Base-by-base conservation (phyloP, 2,329 filamentous ascomycete species). In the Seiridium cupressi region DNA sequence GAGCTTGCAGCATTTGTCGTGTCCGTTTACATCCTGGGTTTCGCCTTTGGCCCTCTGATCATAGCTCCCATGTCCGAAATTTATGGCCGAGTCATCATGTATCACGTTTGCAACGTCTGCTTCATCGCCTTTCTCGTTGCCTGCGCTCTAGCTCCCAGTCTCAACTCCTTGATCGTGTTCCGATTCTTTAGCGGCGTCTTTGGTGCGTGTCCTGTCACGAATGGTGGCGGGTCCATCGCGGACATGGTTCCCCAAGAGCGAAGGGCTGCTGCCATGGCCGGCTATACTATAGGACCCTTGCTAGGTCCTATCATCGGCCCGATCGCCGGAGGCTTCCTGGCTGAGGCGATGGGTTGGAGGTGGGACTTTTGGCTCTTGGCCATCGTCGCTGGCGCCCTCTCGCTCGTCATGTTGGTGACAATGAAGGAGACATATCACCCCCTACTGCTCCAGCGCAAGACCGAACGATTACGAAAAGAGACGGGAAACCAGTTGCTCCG, bases 141-240 rank as follows among this genome's bases (percentile, higher is more conserved):
- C 10, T 82, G 82, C 67, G 84, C 84, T 0, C 69, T 83, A 32
- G 78, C 82, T 1, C 79, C 79, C 0, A 77, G 74, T n/a, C 32
- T 84, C n/a, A 74, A 72, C 18, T 70, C 79, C 55, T 76, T 89
- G 44, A 80, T 88, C 57, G 78, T 74, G 4, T 87, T 89, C 65
- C 83, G 87, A 2, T 82, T 89, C 63, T 65, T 89, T 2, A 80
- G 82, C 3, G 89, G 89, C 7, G 72, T 84, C 13, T 87, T 87
- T 51, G 89, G 88, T 38, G 82, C 82, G 3, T 81, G 81, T 36
- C 83, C 86, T 0, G 70, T 91, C 7, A 88, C 87, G 0, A 87
- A 88, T 65, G 89, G 87, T 6, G 85, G 85, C 40, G 87, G 87
- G 26, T 84, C 84, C 2, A 86, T 91, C 40, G 84, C 86, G 36